A percentile compares a stretch with the other conserved stretches of the same genome.
These are phyloP conservation scores for Spiraea crenata DNA, from an alignment of 331 rosid species.

Conservation along the genomic window DNA sequence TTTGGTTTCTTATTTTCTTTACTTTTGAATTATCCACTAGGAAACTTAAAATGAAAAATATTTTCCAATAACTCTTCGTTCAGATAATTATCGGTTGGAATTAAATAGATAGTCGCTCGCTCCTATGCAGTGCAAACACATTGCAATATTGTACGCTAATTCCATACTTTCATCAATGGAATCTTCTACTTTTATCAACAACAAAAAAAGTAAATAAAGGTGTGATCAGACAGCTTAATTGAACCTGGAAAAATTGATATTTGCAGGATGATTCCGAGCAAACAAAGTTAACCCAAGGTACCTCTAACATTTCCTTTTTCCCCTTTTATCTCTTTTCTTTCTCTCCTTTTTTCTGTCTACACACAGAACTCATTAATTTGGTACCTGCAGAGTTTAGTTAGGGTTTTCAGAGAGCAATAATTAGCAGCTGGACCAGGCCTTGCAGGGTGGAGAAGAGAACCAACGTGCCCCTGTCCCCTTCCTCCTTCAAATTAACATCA, in stretches of 20 bases:
- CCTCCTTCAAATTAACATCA: conserved; percentile 35
- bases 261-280: conserved; percentile 52
- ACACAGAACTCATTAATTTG: conserved; percentile 35
- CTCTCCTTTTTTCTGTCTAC: conserved; percentile 5
- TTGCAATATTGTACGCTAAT: too few species aligned
- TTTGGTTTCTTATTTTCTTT: too few species aligned
- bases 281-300: conserved; percentile 13
- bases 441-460: conserved; percentile 65
- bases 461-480: conserved; percentile 78
- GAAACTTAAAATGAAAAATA: too few species aligned
- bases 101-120: background rate
- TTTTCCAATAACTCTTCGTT: too few species aligned
- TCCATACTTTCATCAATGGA: too few species aligned
- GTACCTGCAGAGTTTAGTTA: conserved; percentile 15
- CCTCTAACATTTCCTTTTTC: conserved; percentile 11
- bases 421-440: conserved; percentile 58
- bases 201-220: too few species aligned
- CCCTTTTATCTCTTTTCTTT: background rate
- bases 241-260: conserved; percentile 23
- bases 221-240: background rate
- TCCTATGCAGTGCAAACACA: too few species aligned
- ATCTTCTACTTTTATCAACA: too few species aligned
- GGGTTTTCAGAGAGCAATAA: conserved; percentile 58
- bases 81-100: too few species aligned
- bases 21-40: too few species aligned